Percentiles rank a stretch among this genome's conserved stretches.
Conservation (phyloP, 2,329 filamentous ascomycete genomes). For the Aspergillus sp. region DNA sequence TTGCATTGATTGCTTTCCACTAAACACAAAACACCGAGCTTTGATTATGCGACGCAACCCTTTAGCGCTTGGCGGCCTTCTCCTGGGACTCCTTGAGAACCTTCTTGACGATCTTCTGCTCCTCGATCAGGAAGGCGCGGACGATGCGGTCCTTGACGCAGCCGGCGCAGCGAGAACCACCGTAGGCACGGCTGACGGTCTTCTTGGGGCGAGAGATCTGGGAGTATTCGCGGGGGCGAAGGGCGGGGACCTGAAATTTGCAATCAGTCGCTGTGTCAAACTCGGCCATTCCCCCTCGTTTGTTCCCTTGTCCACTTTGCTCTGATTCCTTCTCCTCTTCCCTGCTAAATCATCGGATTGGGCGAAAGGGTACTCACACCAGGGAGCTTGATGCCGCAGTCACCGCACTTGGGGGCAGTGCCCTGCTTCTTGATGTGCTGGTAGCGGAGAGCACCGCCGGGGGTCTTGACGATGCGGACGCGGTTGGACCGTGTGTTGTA, state of each 20-base stretch:
- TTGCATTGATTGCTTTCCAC: constrained; percentile 40
- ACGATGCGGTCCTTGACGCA: constrained; percentile 98
- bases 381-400: constrained; percentile 96
- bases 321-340: constrained; percentile 10
- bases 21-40: constrained; percentile 42
- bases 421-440: constrained; percentile 99
- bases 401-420: constrained; percentile 97
- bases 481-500: constrained; percentile 99
- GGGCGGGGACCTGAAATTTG: constrained; percentile 77
- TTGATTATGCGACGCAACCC: constrained; percentile 32
- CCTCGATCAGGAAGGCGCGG: constrained; percentile 98
- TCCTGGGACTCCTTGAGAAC: constrained; percentile 97
- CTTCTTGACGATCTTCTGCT: constrained; percentile 99
- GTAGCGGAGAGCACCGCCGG: constrained; percentile 91
- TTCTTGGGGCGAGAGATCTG: constrained; percentile 98
- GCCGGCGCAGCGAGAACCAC: constrained; percentile 97
- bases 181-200: constrained; percentile 98
- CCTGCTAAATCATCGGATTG: constrained; percentile 21
- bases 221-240: constrained; percentile 97
- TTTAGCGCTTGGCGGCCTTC: constrained; percentile 57
- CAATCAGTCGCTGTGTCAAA: not conserved
- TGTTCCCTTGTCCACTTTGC: constrained; percentile 10
- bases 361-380: constrained; percentile 73
- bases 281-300: not conserved
- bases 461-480: constrained; percentile 93